Evolutionary conservation across 768 basidiomycete species (phyloP), one percentile per base, ranked within the genome.

Genomic region (Cystobasidium onofrii): DNA sequence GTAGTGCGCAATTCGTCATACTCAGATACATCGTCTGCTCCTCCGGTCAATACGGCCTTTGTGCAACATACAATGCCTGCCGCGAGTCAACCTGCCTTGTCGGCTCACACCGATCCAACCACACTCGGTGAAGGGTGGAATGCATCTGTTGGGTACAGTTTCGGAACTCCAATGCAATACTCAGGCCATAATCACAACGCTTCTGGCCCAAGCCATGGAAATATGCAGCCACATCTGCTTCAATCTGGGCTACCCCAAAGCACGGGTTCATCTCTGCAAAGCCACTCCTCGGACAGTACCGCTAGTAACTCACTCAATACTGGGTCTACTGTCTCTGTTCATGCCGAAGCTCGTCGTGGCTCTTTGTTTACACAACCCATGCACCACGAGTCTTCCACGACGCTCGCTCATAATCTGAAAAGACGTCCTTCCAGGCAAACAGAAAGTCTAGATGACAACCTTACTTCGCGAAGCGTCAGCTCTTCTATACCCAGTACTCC

Each of bases 101-200:
- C 69, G 4, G 50, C 61, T 17, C 61, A 33, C 54, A 71, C 69
- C 10, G 69, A 71, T 31, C 29, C 60, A 33, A 71, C n/a, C 54
- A 71, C 69, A 20, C 55, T 60, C 15, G 69, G 13, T 3, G 39
- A 17, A 1, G 54, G 54, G 1, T 71, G 69, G 69, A 43, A 33
- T 25, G 15, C 7, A 13, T 6, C 57, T 7, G 12, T 13, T 13
- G 33, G 15, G 17, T 27, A 60, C 27, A 29, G 4, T 9, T 15
- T n/a, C 18, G 41, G 9, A 18, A 7, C 7, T 18, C 41, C 7
- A 43, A 43, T 43, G 41, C 41, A 43, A 43, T 18, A 9, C n/a
- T 23, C 20, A n/a, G 54, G 23, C 54, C 23, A 55, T 55, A 9
- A 10, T 55, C 54, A n/a, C 23, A 20, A 54, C 18, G 9, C 4